phyloP scores from a whole-genome alignment of 2,329 filamentous ascomycete genomes.

The Verruconis gallopava region DNA sequence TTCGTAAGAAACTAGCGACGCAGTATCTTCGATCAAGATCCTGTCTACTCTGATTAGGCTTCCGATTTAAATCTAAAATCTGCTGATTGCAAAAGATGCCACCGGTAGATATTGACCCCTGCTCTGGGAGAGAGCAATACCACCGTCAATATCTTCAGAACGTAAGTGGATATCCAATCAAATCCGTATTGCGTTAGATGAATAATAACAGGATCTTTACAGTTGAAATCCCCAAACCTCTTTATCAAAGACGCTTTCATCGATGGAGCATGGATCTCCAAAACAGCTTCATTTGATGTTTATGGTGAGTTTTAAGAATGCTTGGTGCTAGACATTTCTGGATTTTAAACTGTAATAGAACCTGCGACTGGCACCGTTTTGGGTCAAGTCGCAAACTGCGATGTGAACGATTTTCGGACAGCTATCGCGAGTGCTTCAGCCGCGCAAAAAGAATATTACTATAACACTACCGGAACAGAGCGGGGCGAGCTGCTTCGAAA shows the following conservation, averaged over 20 bases:
- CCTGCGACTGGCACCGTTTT: constrained; percentile 14
- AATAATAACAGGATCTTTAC: too few relatives aligned
- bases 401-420: constrained; percentile 14
- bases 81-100: too few relatives aligned
- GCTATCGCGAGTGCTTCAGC: constrained; percentile 14
- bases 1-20: too few relatives aligned
- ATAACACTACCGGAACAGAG: constrained; percentile 12
- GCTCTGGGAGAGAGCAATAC: too few relatives aligned
- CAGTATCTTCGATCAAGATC: too few relatives aligned
- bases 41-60: too few relatives aligned
- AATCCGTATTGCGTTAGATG: too few relatives aligned
- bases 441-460: constrained; percentile 11
- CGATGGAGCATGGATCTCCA: constrained; percentile 9
- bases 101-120: too few relatives aligned
- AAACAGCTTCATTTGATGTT: constrained; percentile 8
- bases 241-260: constrained; percentile 11
- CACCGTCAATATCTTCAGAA: too few relatives aligned
- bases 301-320: constrained; percentile 7
- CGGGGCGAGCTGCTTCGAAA: constrained; percentile 17
- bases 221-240: constrained; percentile 10
- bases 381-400: constrained; percentile 14
- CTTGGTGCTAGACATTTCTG: neutral
- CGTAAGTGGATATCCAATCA: too few relatives aligned
- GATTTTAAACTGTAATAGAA: constrained; percentile 9
- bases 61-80: too few relatives aligned